Evolutionary conservation across 2,329 filamentous ascomycete genomes (phyloP).

Genomic region (Graphiopsis chlorocephala): DNA sequence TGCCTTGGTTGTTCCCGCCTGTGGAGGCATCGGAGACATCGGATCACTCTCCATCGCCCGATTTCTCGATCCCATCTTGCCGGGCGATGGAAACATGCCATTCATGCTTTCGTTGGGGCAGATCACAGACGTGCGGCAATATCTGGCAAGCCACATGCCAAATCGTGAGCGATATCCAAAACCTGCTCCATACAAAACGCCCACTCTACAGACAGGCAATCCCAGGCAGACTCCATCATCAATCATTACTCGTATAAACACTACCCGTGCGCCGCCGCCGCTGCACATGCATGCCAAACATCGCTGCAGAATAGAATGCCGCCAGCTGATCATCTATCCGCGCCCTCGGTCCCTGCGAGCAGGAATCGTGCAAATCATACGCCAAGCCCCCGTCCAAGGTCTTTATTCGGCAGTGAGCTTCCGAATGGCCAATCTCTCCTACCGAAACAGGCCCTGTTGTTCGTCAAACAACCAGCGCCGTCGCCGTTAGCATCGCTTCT

Average conservation of each 20-base stretch:
- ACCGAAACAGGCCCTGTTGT: conserved; percentile 5
- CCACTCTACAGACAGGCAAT: neutral
- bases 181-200: neutral
- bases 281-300: conserved; percentile 8
- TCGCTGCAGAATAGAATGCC: conserved; percentile 12
- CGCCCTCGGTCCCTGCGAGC: neutral
- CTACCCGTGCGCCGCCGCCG: neutral
- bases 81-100: neutral
- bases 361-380: neutral
- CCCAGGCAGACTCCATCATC: neutral
- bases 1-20: neutral
- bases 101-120: conserved; percentile 7
- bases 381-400: conserved; percentile 4
- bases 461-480: conserved; percentile 2
- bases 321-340: conserved; percentile 9
- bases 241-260: neutral
- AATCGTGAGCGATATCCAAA: neutral
- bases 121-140: neutral
- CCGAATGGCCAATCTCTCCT: conserved; percentile 10
- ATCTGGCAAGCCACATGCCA: conserved; percentile 2
- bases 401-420: neutral
- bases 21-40: neutral
- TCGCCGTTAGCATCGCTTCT: neutral
- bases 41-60: neutral
- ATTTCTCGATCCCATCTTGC: neutral